Evolutionary conservation across 441 rosid genomes (phyloP).

Genomic region (Adansonia gregorii): DNA sequence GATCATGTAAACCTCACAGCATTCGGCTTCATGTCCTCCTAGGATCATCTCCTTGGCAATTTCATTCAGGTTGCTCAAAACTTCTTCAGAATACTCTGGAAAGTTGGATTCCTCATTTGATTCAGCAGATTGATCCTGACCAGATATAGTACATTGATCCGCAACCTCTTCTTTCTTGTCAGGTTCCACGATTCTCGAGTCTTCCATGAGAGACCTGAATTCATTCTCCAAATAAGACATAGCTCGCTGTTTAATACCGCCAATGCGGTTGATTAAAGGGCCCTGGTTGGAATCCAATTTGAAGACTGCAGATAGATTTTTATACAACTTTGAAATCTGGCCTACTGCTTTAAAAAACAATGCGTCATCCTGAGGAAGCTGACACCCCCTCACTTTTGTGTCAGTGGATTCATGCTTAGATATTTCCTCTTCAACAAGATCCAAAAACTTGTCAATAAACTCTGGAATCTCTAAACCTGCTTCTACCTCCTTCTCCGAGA

Average conservation of each 20-base stretch:
- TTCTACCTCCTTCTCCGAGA: conserved; percentile 21
- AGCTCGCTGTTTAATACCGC: conserved; percentile 58
- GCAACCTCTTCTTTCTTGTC: conserved; percentile 1
- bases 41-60: conserved; percentile 63
- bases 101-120: conserved; percentile 25
- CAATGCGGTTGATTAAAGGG: conserved; percentile 54
- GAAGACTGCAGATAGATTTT: conserved; percentile 29
- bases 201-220: conserved; percentile 61
- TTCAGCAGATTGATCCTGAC: conserved; percentile 25
- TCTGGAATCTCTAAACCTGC: conserved; percentile 45
- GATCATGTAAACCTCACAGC: conserved; percentile 59
- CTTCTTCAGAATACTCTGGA: conserved; percentile 48
- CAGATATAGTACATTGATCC: not conserved
- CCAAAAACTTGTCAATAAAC: conserved; percentile 59
- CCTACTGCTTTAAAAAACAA: conserved; percentile 52
- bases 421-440: conserved; percentile 53
- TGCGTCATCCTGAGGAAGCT: conserved; percentile 45
- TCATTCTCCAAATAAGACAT: conserved; percentile 74
- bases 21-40: conserved; percentile 68
- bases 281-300: conserved; percentile 44
- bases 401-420: conserved; percentile 46
- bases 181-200: conserved; percentile 28
- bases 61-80: conserved; percentile 42
- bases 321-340: conserved; percentile 52
- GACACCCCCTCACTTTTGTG: conserved; percentile 41